phyloP scores from a whole-genome alignment of 306 rosid genomes.

The Cucumis hystrix region DNA sequence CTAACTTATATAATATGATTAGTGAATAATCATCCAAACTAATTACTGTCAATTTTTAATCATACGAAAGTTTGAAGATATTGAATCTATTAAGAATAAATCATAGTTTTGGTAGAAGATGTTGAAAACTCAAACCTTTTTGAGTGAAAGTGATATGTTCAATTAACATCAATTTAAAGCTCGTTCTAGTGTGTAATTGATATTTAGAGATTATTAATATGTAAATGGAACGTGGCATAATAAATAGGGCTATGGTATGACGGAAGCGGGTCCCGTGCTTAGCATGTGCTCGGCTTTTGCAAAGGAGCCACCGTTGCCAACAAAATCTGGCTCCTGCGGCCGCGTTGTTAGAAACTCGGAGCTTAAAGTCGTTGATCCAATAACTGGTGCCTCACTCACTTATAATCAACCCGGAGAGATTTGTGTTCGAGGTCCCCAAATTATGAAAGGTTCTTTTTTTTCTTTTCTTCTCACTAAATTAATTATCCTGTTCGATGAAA shows the following conservation, averaged over 20 bases:
- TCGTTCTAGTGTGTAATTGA: no score
- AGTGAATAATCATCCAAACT: no score
- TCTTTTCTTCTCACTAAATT: background rate
- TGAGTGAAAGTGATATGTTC: no score
- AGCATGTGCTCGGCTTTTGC: slow-evolving; percentile 70
- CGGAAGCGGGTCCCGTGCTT: slow-evolving; percentile 88
- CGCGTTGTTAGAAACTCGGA: slow-evolving; percentile 69
- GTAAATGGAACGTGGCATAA: background rate
- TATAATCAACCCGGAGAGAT: slow-evolving; percentile 71
- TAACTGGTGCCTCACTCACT: slow-evolving; percentile 47
- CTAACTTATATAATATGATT: no score
- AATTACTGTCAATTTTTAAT: no score
- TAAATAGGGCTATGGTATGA: slow-evolving; percentile 82
- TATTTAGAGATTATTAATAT: no score
- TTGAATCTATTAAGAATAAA: no score
- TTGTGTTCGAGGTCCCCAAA: slow-evolving; percentile 65
- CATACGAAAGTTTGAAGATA: no score
- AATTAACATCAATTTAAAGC: no score
- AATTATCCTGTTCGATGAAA: no score
- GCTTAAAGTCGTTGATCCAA: slow-evolving; percentile 57
- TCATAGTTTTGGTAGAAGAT: no score
- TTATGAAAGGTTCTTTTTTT: slow-evolving; percentile 55
- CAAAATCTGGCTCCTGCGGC: slow-evolving; percentile 77
- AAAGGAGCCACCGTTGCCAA: slow-evolving; percentile 35
- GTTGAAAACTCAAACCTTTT: no score